phyloP scores from a whole-genome alignment of 169 alveolate genomes.

The Theileria sp. region DNA sequence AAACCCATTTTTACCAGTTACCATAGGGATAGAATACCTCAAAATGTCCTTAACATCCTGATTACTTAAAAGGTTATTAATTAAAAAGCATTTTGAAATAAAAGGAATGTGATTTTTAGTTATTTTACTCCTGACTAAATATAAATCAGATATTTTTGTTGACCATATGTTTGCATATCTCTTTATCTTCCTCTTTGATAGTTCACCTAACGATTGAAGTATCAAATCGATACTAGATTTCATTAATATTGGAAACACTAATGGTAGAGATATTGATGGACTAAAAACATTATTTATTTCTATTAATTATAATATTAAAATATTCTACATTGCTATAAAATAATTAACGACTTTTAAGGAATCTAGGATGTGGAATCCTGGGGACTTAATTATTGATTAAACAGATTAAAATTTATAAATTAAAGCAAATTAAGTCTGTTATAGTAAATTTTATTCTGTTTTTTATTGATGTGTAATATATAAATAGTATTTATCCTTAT shows the following conservation, averaged over 20 bases:
- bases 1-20: constrained; percentile 1
- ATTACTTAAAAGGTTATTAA: constrained; percentile 40
- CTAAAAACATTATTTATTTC: neutral
- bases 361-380: constrained; percentile 1
- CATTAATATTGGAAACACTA: neutral
- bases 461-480: constrained; percentile 7
- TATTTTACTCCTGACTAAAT: constrained; percentile 4
- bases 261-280: neutral
- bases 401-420: neutral
- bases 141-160: constrained; percentile 21
- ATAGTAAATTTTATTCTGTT: neutral
- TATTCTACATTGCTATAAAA: neutral
- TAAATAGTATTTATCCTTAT: neutral
- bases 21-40: neutral
- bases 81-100: constrained; percentile 16
- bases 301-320: too few relatives aligned
- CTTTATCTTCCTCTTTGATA: constrained; percentile 57
- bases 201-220: constrained; percentile 39
- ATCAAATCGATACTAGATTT: constrained; percentile 19
- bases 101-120: constrained; percentile 10
- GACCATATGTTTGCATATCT: constrained; percentile 53
- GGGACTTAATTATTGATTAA: neutral
- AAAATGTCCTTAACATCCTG: constrained; percentile 1
- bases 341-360: neutral
- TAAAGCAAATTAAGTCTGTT: neutral